phyloP scores from a whole-genome alignment of 495 filamentous ascomycete species.

The Penicillium paxilli region DNA sequence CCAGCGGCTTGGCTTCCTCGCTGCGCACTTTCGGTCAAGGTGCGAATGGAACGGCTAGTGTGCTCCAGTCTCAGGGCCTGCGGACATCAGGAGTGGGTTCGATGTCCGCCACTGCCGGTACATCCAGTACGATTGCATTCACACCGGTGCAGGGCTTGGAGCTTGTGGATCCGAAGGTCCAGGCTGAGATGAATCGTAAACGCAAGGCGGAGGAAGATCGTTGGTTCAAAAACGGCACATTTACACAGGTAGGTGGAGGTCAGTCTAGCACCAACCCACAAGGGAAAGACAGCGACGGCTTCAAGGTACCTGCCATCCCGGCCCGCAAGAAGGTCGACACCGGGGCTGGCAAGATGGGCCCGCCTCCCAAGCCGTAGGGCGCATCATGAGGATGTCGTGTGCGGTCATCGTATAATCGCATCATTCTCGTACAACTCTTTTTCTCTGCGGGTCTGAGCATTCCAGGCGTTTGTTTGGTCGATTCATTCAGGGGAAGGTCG shows the following conservation, averaged over 20 bases:
- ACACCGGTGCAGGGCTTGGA: slow-evolving; percentile 94
- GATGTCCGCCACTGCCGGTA: slow-evolving; percentile 61
- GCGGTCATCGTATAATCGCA: slow-evolving; percentile 17
- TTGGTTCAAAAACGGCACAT: slow-evolving; percentile 95
- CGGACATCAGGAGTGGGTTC: slow-evolving; percentile 75
- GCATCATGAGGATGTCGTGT: not conserved
- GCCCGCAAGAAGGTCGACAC: slow-evolving; percentile 45
- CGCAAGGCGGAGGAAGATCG: slow-evolving; percentile 90
- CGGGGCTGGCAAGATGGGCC: slow-evolving; percentile 46
- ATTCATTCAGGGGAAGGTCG: not conserved
- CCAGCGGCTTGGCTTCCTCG: slow-evolving; percentile 66
- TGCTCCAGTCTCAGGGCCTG: slow-evolving; percentile 71
- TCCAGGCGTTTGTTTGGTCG: not conserved
- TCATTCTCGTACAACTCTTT: not conserved
- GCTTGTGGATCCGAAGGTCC: slow-evolving; percentile 90
- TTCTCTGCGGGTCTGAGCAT: not conserved
- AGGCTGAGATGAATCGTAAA: slow-evolving; percentile 78
- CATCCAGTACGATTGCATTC: slow-evolving; percentile 85
- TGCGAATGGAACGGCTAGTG: slow-evolving; percentile 59
- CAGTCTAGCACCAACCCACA: slow-evolving; percentile 31
- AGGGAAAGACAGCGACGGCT: slow-evolving; percentile 39
- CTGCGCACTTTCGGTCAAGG: slow-evolving; percentile 74
- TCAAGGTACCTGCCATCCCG: slow-evolving; percentile 53
- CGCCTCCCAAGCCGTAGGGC: slow-evolving; percentile 32
- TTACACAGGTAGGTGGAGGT: slow-evolving; percentile 76